Evolutionary conservation across 2,329 filamentous ascomycete species (phyloP).

Genomic region (Cordyceps farinosa): DNA sequence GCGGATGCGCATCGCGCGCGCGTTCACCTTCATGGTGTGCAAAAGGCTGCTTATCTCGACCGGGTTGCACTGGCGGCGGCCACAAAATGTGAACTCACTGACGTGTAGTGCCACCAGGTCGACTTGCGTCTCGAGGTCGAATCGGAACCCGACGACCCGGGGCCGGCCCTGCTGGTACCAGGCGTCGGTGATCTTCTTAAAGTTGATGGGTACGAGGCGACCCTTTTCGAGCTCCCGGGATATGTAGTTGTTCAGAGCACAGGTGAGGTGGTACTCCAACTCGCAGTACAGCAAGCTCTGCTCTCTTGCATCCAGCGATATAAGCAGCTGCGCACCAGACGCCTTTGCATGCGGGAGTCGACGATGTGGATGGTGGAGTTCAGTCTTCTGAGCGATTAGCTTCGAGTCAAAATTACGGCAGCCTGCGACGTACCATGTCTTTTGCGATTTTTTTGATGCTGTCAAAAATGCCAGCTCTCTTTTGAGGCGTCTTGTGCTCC

Average conservation of each 20-base stretch:
- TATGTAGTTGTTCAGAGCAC: conserved; percentile 50
- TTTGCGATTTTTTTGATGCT: conserved; percentile 51
- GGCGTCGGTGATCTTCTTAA: conserved; percentile 47
- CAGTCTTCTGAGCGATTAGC: conserved; percentile 33
- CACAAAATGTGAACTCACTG: conserved; percentile 53
- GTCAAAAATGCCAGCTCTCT: conserved; percentile 42
- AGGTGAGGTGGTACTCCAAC: conserved; percentile 53
- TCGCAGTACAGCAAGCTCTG: conserved; percentile 59
- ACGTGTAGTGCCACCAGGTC: conserved; percentile 50
- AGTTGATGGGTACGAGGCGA: conserved; percentile 49
- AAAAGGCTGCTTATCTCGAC: conserved; percentile 46
- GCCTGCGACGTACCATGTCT: conserved; percentile 43
- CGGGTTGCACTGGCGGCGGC: conserved; percentile 40
- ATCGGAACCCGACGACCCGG: conserved; percentile 54
- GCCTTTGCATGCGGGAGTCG: conserved; percentile 32
- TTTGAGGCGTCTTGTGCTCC: conserved; percentile 30
- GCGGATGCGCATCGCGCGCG: conserved; percentile 49
- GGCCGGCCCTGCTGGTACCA: conserved; percentile 54
- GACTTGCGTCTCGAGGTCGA: conserved; percentile 59
- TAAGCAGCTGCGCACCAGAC: conserved; percentile 34
- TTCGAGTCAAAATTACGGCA: neutral
- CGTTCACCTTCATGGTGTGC: conserved; percentile 50
- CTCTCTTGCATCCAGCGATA: conserved; percentile 53
- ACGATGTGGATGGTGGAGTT: conserved; percentile 34
- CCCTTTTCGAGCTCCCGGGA: conserved; percentile 51